Base-by-base conservation (phyloP, 345 rosid genomes). In the Eutrema heterophyllum region DNA sequence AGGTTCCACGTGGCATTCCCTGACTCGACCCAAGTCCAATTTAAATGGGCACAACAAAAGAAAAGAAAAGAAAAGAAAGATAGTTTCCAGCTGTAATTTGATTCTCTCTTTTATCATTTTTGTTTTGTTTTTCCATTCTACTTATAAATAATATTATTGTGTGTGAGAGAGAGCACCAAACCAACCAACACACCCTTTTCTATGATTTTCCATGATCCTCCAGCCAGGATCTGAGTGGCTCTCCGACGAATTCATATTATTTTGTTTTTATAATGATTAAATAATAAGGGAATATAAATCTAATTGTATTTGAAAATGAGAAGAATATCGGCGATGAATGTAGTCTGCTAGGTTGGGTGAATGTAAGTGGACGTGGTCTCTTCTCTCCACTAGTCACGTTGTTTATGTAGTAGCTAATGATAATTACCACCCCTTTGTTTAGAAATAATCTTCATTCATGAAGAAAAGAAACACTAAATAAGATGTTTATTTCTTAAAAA, bases 221-320 rank as follows among this genome's bases (percentile, higher is more conserved):
- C 70, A 68, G 79, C 70, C 36, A 69, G 70, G 70, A 68, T 68
- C 64, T 63, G 64, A 39, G 51, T 75, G 79, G 61, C 63, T 54
- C 40, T 52, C 27, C 46, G 39, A 49, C 38, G 38, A 50, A 16
- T 64, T 45, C 36, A 2, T 6, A 9, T 0, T 39, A 10, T 53
- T 4, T 2, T 27, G 0, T 3, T 16, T 49, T 4, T n/a, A 3
- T 3, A 39, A 36, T 7, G 1, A 9, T 45, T 44, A 0, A 7
- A 45, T 6, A 14, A 15, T 5, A 5, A 45, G 14, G 0, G 18
- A 40, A 21, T 21, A 21, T 21, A 21, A 21, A 0, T 21, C 24
- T 21, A 21, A 21, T 1, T 21, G 24, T 21, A 21, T 21, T 21
- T 21, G 24, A 21, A 21, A 21, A 21, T 21, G 24, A 21, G 24